Evolutionary conservation across 2,329 filamentous ascomycete genomes (phyloP), one percentile per base, ranked within the genome.

Genomic region (Ophiognomonia clavigignenti-juglandacearum): DNA sequence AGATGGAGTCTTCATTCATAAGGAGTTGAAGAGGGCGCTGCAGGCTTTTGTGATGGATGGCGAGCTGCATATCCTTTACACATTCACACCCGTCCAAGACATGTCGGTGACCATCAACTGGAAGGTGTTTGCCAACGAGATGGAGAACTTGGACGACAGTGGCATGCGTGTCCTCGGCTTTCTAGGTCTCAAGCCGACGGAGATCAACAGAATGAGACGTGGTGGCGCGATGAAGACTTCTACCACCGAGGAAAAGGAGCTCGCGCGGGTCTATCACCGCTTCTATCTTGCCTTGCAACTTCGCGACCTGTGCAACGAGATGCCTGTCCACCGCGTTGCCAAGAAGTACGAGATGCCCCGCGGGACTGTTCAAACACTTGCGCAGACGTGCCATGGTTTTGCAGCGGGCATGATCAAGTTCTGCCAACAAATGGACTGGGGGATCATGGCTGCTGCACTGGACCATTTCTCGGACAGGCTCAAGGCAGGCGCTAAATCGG

Each of bases 401-500:
- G 86, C 85, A 4, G 83, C 84, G 2, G 85, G 85, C 4, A 88
- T 89, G 72, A 80, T 90, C 50, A 88, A 86, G 54, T 90, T 90
- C 58, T 90, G 86, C 59, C 75, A 88, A 54, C 75, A 80, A 16
- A 88, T 91, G 86, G 80, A 76, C 2, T 89, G 85, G 84, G 78
- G 82, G 1, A 80, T 85, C 56, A 77, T 90, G 60, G 80, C 81
- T 6, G 83, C 82, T 4, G 82, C 85, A 6, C 69, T 90, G 26
- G 84, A 89, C 54, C 86, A 90, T 59, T 89, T 87, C 66, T 81
- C 82, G 1, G 85, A 89, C 62, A 74, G 86, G 19, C 70, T 91
- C 6, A 80, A 82, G 61, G 85, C 85, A 10, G 86, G 86, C 1
- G 86, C 86, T 1, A 78, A 78, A 49, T 75, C 82, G 0, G 86